Base-by-base conservation (phyloP, 2,329 filamentous ascomycete species). In the Stenocarpella maydis region DNA sequence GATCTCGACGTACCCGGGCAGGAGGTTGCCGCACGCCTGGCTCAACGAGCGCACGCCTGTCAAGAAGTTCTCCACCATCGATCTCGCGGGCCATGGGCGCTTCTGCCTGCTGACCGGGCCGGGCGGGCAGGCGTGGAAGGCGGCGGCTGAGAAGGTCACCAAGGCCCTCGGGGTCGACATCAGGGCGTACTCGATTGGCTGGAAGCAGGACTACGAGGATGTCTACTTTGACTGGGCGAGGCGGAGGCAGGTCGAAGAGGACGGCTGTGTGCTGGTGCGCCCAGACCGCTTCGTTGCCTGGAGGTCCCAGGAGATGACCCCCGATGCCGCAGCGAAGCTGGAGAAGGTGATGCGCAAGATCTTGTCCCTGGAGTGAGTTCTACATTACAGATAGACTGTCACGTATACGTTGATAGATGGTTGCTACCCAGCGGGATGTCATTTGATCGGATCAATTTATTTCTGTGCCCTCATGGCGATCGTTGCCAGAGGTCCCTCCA, bases 401-500 rank as follows among this genome's bases (percentile, higher is more conserved):
- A 43, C n/a, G 26, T 26, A 17, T 53, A n/a, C 9, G 17, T 50
- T 8, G n/a, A 37, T 21, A 37, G 21, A 53, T 65, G 50, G 41
- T 63, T 21, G 43, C 31, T 41, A 14, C 31, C 19, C 21, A 45
- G 24, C 41, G 39, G 47, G n/a, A 58, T 8, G 10, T 52, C 34
- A 43, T 26, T 39, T 39, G 26, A 28, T 10, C 17, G 5, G 3
- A 21, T 63, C 24, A 41, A 14, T 67, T 24, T 19, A 28, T 6
- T 39, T 52, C 28, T 19, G 26, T 17, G 47, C 5, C 2, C 26
- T 65, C 34, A 54, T 14, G 49, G 49, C n/a, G 58, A 68, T 31
- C 69, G 39, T 28, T 76, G 77, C 82, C 82, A 97, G 14, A 97
- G 77, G 80, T 98, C 95, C 75, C 88, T 88, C 94, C 94, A 98